Conservation (phyloP, 805 yeast genomes). For the Ogataea angusta region DNA sequence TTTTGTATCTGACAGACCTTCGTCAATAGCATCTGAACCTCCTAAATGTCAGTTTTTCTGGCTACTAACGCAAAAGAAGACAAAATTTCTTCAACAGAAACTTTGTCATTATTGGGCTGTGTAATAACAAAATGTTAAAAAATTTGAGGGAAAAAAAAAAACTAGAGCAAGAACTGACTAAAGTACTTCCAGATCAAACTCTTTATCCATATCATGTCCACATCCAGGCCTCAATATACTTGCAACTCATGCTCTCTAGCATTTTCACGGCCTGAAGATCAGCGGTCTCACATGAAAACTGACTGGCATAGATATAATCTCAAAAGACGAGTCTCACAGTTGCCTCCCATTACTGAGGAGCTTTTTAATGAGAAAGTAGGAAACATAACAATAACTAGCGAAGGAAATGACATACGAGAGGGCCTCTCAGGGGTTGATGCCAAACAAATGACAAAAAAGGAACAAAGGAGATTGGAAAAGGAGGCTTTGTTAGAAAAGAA, state of each 20-base stretch:
- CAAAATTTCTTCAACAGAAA: no score
- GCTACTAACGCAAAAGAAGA: no score
- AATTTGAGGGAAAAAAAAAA: neutral
- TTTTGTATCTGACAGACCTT: no score
- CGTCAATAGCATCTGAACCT: no score
- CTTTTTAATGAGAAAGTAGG: conserved; percentile 30
- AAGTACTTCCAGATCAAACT: neutral
- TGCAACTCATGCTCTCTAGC: conserved; percentile 87
- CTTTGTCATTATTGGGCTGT: neutral
- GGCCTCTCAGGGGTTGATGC: conserved; percentile 24
- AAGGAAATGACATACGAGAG: conserved; percentile 23
- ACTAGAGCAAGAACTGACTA: no score
- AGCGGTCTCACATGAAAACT: conserved; percentile 91
- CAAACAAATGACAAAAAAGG: conserved; percentile 44
- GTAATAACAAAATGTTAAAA: neutral
- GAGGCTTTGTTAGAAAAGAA: conserved; percentile 49
- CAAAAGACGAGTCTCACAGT: conserved; percentile 84
- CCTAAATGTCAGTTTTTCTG: no score
- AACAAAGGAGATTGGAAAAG: conserved; percentile 46
- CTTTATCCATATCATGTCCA: neutral
- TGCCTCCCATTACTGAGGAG: conserved; percentile 56
- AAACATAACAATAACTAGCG: conserved; percentile 18
- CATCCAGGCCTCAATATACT: conserved; percentile 36
- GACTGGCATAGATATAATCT: conserved; percentile 98
- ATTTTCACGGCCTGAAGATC: conserved; percentile 78